Percentiles rank a stretch among this genome's conserved stretches.
phyloP scores from a whole-genome alignment of 805 yeast genomes.

The Metschnikowia cerradonensis region DNA sequence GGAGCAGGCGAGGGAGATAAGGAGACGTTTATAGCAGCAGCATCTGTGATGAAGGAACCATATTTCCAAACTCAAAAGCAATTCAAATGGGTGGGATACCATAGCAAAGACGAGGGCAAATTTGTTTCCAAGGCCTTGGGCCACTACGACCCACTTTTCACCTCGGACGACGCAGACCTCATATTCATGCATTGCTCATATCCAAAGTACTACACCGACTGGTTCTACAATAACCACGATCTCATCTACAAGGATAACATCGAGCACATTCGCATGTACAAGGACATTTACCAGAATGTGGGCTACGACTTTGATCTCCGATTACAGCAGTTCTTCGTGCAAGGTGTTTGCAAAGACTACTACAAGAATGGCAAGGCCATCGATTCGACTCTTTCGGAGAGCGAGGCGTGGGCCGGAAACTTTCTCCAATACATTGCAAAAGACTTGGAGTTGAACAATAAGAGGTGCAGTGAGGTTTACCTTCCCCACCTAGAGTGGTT shows the following conservation, averaged over 20 bases:
- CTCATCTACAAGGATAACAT: conserved; percentile 27
- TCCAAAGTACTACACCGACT: conserved; percentile 43
- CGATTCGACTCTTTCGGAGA: conserved; percentile 20
- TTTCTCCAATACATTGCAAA: conserved; percentile 25
- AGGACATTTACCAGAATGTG: conserved; percentile 28
- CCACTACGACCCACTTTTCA: conserved; percentile 37
- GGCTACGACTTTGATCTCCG: conserved; percentile 43
- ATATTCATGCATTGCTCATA: conserved; percentile 58
- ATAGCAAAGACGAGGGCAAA: conserved; percentile 26
- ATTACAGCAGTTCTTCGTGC: conserved; percentile 35
- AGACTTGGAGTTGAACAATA: conserved; percentile 21
- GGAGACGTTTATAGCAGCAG: conserved; percentile 71
- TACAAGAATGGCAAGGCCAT: conserved; percentile 23
- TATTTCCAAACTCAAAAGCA: conserved; percentile 53
- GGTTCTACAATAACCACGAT: conserved; percentile 23
- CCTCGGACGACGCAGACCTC: conserved; percentile 14
- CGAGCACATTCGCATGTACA: conserved; percentile 41
- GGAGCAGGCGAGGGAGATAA: conserved; percentile 79
- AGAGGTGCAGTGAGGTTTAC: conserved; percentile 34
- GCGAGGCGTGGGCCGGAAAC: conserved; percentile 31
- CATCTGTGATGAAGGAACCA: conserved; percentile 45
- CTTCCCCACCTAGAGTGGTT: conserved; percentile 43
- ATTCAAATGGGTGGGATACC: conserved; percentile 37
- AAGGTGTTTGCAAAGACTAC: conserved; percentile 36
- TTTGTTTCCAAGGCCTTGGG: conserved; percentile 28